phyloP scores from a whole-genome alignment of 1,284 basidiomycete genomes.

The Ganoderma sinense region DNA sequence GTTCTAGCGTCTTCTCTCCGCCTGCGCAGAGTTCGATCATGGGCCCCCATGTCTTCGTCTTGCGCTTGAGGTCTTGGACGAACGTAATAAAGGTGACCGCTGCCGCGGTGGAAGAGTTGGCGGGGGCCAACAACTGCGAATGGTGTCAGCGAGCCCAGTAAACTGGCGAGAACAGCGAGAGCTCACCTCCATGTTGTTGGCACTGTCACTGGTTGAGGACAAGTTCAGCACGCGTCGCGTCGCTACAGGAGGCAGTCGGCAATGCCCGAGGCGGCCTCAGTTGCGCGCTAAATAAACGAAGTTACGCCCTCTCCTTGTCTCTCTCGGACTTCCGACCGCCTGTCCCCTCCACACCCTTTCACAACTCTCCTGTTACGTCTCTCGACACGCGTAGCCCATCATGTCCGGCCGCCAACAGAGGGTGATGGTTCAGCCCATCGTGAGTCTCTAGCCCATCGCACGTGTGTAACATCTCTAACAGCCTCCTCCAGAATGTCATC shows the following conservation, averaged over 20 bases:
- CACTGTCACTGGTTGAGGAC: conserved; percentile 33
- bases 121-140: conserved; percentile 53
- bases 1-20: conserved; percentile 96
- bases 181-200: conserved; percentile 46
- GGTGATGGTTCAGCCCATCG: conserved; percentile 99
- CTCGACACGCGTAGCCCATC: conserved; percentile 44
- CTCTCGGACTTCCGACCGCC: neutral
- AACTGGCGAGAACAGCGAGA: neutral
- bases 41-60: conserved; percentile 96
- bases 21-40: conserved; percentile 94
- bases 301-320: conserved; percentile 3
- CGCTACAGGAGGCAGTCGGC: conserved; percentile 34
- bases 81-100: conserved; percentile 99
- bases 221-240: conserved; percentile 40
- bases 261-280: conserved; percentile 27
- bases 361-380: conserved; percentile 21
- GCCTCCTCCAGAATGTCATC: conserved; percentile 87
- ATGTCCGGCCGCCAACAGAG: conserved; percentile 93
- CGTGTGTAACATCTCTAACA: conserved; percentile 19
- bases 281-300: conserved; percentile 24
- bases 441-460: conserved; percentile 49
- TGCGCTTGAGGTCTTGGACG: conserved; percentile 97
- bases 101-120: conserved; percentile 90
- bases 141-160: neutral
- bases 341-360: conserved; percentile 22